Evolutionary conservation across 805 yeast genomes (phyloP), one percentile per base, ranked within the genome.

Genomic region (Dipodascopsis uninucleata): DNA sequence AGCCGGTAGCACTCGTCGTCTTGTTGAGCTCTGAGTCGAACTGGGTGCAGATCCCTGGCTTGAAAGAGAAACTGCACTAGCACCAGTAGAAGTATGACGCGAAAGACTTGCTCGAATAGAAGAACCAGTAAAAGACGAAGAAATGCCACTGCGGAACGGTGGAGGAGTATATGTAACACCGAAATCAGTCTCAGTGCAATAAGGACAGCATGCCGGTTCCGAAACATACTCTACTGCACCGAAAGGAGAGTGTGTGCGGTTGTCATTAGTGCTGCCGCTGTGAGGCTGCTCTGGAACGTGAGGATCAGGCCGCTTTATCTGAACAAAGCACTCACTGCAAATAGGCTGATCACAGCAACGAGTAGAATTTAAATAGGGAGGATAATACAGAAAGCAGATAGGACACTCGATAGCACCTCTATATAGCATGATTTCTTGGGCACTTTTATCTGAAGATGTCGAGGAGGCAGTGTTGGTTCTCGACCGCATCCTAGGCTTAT

Each of bases 251-350:
- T n/a, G n/a, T n/a, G n/a, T n/a, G n/a, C n/a, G 20, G 43, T 42
- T 29, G 39, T 38, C 28, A 56, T 49, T 35, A 63, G 61, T 9
- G 59, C 56, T 22, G 61, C 63, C 26, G 65, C 67, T 38, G 56
- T 55, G 10, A 3, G 72, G 75, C 52, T 71, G 71, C 52, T 62
- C 78, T 1, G 96, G 96, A 26, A 88, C 86, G 66, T 90, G 97
- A 0, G 98, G 97, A 8, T 86, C 95, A 26, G 80, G 68, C 41
- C 98, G 75, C 63, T 85, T 87, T 62, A 90, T 88, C 64, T 90
- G 97, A 8, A 90, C 97, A 74, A 90, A 93, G 62, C 98, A 90
- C 66, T 90, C 97, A 1, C 96, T 76, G 66, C 98, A 93, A 17
- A 90, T 88, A 1, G 95, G 89, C 63, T 90, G 97, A 39, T 77